Conservation (phyloP, 805 yeast genomes). For the Kurtzmaniella cleridarum region DNA sequence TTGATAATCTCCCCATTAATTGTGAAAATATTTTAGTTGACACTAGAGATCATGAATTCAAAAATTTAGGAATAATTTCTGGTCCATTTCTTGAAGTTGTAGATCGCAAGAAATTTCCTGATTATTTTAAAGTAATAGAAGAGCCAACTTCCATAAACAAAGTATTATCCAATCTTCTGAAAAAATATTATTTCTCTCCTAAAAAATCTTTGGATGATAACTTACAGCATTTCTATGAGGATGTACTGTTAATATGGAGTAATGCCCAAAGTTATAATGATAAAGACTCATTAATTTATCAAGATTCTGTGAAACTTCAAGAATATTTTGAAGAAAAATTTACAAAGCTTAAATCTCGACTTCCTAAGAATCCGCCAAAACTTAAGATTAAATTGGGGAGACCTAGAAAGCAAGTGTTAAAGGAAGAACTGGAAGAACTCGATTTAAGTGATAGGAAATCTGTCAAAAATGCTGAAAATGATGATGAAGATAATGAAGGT, state of each 20-base stretch:
- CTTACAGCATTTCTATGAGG: conserved; percentile 55
- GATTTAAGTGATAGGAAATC: conserved; percentile 14
- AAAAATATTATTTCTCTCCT: conserved; percentile 35
- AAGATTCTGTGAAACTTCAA: conserved; percentile 62
- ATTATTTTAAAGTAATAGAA: conserved; percentile 67
- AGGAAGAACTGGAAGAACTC: conserved; percentile 11
- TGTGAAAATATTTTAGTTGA: conserved; percentile 28
- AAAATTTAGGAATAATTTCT: conserved; percentile 49
- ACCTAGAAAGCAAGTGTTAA: conserved; percentile 15
- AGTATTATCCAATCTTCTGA: conserved; percentile 48
- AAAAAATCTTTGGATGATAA: conserved; percentile 31
- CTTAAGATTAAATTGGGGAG: conserved; percentile 15
- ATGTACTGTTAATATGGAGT: conserved; percentile 57
- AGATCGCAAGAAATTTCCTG: conserved; percentile 66
- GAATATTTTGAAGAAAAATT: conserved; percentile 43
- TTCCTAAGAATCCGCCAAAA: conserved; percentile 9
- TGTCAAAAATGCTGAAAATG: conserved; percentile 7
- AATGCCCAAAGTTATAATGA: conserved; percentile 81
- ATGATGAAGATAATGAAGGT: conserved; percentile 6
- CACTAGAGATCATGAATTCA: conserved; percentile 39
- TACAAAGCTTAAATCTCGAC: conserved; percentile 16
- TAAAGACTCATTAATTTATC: conserved; percentile 63
- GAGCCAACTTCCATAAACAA: conserved; percentile 69
- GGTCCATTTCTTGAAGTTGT: conserved; percentile 77
- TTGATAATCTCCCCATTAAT: conserved; percentile 15